phyloP scores from a whole-genome alignment of 768 basidiomycete genomes.

The Xerocomus spinulosus region DNA sequence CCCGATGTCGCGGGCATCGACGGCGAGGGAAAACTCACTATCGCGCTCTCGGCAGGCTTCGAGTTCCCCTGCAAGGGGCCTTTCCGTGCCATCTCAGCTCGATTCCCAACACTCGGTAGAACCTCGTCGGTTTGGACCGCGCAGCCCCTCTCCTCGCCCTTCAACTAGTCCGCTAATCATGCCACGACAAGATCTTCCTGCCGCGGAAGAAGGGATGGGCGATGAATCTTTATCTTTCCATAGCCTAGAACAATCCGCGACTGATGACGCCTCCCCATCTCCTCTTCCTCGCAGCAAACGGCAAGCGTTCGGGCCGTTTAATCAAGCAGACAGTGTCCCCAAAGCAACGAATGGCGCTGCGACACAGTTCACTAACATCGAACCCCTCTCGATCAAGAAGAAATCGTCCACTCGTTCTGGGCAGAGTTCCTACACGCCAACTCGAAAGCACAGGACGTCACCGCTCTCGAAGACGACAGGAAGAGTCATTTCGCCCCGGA shows the following conservation, averaged over 20 bases:
- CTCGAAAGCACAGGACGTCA: conserved; percentile 42
- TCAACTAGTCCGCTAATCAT: conserved; percentile 36
- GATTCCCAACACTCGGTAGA: conserved; percentile 49
- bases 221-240: conserved; percentile 35
- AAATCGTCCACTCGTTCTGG: conserved; percentile 59
- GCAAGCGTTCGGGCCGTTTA: conserved; percentile 55
- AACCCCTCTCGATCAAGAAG: conserved; percentile 84
- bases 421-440: conserved; percentile 35
- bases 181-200: conserved; percentile 33
- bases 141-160: conserved; percentile 68
- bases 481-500: conserved; percentile 45
- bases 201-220: conserved; percentile 44
- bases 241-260: conserved; percentile 22
- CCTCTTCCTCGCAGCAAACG: conserved; percentile 69
- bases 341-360: conserved; percentile 34
- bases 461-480: conserved; percentile 47
- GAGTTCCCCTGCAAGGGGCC: conserved; percentile 33
- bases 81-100: conserved; percentile 35
- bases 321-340: conserved; percentile 52
- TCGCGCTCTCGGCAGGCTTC: conserved; percentile 47
- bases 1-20: conserved; percentile 52
- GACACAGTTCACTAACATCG: conserved; percentile 45
- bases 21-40: conserved; percentile 37
- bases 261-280: conserved; percentile 35
- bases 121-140: conserved; percentile 66